Evolutionary conservation across 1,284 basidiomycete genomes (phyloP), one percentile per base, ranked within the genome.

Genomic region (Heterobasidion annosum): DNA sequence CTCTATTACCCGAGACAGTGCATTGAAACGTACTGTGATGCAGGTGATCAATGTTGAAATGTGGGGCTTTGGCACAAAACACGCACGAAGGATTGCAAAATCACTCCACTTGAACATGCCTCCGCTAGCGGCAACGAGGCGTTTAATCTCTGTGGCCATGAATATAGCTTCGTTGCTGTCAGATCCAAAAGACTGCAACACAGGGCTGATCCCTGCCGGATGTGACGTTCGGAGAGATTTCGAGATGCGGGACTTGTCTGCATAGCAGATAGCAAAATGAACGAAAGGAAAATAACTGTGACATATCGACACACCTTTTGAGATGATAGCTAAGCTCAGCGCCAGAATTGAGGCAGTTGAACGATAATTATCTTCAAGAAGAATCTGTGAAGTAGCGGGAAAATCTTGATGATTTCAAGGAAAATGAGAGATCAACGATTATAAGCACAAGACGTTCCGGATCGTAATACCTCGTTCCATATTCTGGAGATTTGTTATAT

Each of bases 341-440:
- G 79, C 76, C 3, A 97, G 70, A 56, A 97, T 95, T 0, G 85
- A 74, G 0, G 78, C 84, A 0, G 92, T 93, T 0, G 90, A 93
- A 3, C 93, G 83, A 67, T 94, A 97, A 66, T 93, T 96, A 64
- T 93, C 79, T 65, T 96, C 92, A 1, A 96, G 73, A 33, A 87
- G 77, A 42, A 95, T 84, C 57, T 89, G 83, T 55, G 76, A 61
- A 0, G 85, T 85, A 0, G 72, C 67, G 0, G 76, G 68, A 63
- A 93, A 93, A 61, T 88, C 88, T 90, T 56, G 8, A 25, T 25
- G 25, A 4, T 25, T 25, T 5, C 25, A 19, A 45, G 13, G 19
- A 10, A 34, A 52, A 46, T n/a, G 57, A 48, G 48, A 34, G 15
- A 19, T 45, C 49, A 42, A 33, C 40, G 8, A 55, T 15, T 48